Evolutionary conservation across 2,329 filamentous ascomycete species (phyloP).

Genomic region (Elsinoe batatas): DNA sequence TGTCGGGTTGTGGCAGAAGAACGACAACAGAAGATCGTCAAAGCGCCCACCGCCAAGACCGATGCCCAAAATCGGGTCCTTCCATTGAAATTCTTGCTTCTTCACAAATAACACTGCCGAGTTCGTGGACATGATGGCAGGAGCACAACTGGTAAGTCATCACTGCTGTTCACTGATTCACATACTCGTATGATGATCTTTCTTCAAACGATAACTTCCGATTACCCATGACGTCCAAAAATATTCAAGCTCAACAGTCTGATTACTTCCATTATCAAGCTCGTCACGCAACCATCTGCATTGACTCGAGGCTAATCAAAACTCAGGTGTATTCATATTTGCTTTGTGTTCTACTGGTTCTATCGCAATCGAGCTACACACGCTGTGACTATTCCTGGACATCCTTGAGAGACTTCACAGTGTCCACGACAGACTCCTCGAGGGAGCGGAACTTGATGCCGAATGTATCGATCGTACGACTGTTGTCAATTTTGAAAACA

Average conservation of each 20-base stretch:
- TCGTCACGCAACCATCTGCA: not conserved
- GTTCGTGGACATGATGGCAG: not conserved
- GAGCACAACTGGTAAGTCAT: constrained; percentile 3
- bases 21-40: not conserved
- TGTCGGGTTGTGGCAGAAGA: not conserved
- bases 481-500: constrained; percentile 48
- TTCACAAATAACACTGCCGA: constrained; percentile 9
- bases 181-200: constrained; percentile 22
- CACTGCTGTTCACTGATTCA: not conserved
- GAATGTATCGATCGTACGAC: constrained; percentile 44
- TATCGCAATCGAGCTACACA: not conserved
- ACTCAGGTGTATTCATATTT: not conserved
- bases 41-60: not conserved
- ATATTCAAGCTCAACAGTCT: constrained; percentile 48
- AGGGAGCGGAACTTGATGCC: constrained; percentile 51
- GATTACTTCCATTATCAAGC: constrained; percentile 23
- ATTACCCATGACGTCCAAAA: constrained; percentile 29
- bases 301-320: not conserved
- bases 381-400: constrained; percentile 34
- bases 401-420: constrained; percentile 52
- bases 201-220: constrained; percentile 33
- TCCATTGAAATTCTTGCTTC: not conserved
- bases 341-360: not conserved
- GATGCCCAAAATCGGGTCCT: constrained; percentile 1
- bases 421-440: constrained; percentile 51